Conservation (phyloP, 2,329 filamentous ascomycete genomes). For the Talaromyces piceae region DNA sequence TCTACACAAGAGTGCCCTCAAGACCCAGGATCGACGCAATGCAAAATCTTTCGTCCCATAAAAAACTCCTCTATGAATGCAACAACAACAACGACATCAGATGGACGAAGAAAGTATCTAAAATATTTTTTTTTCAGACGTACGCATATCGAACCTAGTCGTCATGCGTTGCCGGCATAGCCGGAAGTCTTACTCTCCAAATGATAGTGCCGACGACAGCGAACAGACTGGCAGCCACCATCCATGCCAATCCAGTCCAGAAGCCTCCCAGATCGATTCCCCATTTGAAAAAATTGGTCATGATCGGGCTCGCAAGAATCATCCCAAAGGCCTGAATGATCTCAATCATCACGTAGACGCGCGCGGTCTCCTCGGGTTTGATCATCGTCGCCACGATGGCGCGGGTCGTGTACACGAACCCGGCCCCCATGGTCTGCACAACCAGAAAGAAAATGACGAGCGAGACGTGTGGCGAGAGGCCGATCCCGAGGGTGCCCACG, state of each 20-base stretch:
- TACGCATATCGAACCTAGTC: background rate
- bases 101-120: no score
- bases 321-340: constrained; percentile 42
- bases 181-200: constrained; percentile 10
- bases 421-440: constrained; percentile 43
- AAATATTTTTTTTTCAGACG: no score
- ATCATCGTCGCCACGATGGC: constrained; percentile 43
- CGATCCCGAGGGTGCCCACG: constrained; percentile 40
- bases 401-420: constrained; percentile 41
- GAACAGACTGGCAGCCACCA: constrained; percentile 31
- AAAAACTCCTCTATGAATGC: background rate
- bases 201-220: constrained; percentile 11
- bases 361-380: constrained; percentile 41
- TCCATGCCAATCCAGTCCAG: constrained; percentile 45
- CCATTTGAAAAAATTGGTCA: constrained; percentile 40
- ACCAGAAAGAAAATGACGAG: constrained; percentile 40
- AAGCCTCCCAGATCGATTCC: constrained; percentile 39
- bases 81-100: no score
- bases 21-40: background rate
- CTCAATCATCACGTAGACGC: constrained; percentile 44
- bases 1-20: background rate
- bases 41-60: background rate
- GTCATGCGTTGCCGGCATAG: background rate
- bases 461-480: constrained; percentile 36
- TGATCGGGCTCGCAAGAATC: constrained; percentile 40